Conservation (phyloP, 2,329 filamentous ascomycete genomes). For the Botrytis elliptica region DNA sequence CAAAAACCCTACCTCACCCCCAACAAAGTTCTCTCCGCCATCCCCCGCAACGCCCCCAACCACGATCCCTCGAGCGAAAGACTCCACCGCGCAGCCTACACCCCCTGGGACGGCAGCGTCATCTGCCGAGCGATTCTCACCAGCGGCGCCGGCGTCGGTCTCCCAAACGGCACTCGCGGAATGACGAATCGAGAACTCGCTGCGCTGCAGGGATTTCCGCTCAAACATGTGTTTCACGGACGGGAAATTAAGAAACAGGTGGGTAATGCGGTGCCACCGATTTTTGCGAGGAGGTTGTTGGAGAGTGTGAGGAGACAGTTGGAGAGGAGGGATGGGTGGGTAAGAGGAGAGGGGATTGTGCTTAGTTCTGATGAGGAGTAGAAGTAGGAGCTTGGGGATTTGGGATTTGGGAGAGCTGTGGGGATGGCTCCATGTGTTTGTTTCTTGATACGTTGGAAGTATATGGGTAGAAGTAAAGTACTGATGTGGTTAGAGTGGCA, state of each 20-base stretch:
- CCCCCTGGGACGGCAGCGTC: conserved; percentile 47
- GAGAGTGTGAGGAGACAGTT: conserved; percentile 18
- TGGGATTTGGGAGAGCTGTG: background rate
- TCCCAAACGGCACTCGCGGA: conserved; percentile 60
- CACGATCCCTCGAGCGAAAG: conserved; percentile 31
- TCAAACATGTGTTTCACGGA: conserved; percentile 53
- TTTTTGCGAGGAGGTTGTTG: conserved; percentile 45
- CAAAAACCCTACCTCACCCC: conserved; percentile 47
- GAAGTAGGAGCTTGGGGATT: background rate
- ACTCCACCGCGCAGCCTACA: background rate
- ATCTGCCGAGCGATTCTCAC: conserved; percentile 60
- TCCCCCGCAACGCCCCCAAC: conserved; percentile 43
- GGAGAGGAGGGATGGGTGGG: conserved; percentile 23
- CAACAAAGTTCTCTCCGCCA: conserved; percentile 30
- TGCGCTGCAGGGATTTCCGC: conserved; percentile 66
- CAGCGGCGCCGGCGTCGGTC: conserved; percentile 56
- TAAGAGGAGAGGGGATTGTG: background rate
- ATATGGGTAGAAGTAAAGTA: background rate
- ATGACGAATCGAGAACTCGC: conserved; percentile 69
- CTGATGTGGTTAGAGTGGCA: too few species aligned
- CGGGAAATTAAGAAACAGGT: conserved; percentile 60
- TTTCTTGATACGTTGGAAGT: background rate
- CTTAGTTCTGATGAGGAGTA: conserved; percentile 9
- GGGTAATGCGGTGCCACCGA: conserved; percentile 74
- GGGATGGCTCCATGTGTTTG: background rate